Conservation (phyloP, 306 rosid species). For the Vachellia collinsii region DNA sequence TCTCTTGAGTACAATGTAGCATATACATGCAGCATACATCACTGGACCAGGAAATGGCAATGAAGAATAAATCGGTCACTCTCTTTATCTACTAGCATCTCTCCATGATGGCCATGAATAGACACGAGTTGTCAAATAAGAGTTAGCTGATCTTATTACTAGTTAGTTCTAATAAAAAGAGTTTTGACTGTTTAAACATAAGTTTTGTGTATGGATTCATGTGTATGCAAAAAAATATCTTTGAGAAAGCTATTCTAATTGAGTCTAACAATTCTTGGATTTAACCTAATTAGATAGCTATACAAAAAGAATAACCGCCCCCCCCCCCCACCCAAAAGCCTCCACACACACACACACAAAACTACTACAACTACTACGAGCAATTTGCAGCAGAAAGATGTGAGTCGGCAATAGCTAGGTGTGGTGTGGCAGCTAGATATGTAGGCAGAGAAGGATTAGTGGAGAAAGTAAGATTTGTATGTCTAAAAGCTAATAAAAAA, state of each 20-base stretch:
- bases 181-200: too few relatives aligned
- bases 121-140: too few relatives aligned
- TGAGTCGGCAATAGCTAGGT: constrained; percentile 27
- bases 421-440: constrained; percentile 1
- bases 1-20: background rate
- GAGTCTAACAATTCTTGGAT: too few relatives aligned
- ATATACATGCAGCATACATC: background rate
- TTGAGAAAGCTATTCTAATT: too few relatives aligned
- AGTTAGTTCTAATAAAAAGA: too few relatives aligned
- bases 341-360: background rate
- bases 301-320: too few relatives aligned
- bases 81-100: background rate
- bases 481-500: background rate
- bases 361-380: background rate
- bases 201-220: too few relatives aligned
- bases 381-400: constrained; percentile 25
- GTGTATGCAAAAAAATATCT: too few relatives aligned
- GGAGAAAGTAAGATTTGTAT: background rate
- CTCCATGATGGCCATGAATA: too few relatives aligned
- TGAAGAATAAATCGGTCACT: background rate
- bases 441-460: background rate
- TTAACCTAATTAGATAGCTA: too few relatives aligned
- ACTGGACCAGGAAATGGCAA: background rate
- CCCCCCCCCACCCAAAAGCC: too few relatives aligned
- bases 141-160: too few relatives aligned